These are phyloP conservation scores for Vanderwaltozyma yarrowii DNA, from an alignment of 805 yeast genomes.

Conservation along the genomic window DNA sequence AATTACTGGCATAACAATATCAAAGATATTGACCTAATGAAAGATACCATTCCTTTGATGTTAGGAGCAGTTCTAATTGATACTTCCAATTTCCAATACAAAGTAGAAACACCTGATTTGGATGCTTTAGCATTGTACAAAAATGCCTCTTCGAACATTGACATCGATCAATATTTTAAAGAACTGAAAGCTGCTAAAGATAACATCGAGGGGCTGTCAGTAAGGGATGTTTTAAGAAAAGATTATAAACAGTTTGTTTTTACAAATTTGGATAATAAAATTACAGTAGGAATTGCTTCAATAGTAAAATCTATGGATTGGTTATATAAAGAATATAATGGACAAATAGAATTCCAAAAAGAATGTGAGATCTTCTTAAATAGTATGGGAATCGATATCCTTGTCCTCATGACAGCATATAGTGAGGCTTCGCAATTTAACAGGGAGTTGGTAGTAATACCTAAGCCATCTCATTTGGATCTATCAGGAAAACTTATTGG, in stretches of 20 bases:
- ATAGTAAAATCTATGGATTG: slow-evolving; percentile 53
- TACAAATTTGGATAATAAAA: slow-evolving; percentile 20
- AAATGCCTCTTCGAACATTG: slow-evolving; percentile 11
- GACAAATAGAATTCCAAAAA: slow-evolving; percentile 9
- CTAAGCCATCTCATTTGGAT: slow-evolving; percentile 9
- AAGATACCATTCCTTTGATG: slow-evolving; percentile 37
- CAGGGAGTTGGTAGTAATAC: slow-evolving; percentile 36
- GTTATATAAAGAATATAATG: slow-evolving; percentile 32
- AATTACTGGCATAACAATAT: slow-evolving; percentile 40
- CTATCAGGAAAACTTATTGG: slow-evolving; percentile 6
- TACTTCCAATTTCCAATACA: slow-evolving; percentile 55
- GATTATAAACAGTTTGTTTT: slow-evolving; percentile 71
- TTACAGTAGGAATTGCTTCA: slow-evolving; percentile 65
- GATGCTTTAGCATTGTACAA: slow-evolving; percentile 35
- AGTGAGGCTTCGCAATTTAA: slow-evolving; percentile 25
- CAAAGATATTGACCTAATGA: slow-evolving; percentile 10
- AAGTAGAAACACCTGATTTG: slow-evolving; percentile 52
- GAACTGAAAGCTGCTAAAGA: slow-evolving; percentile 42
- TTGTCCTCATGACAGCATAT: slow-evolving; percentile 42
- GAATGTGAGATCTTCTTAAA: slow-evolving; percentile 17
- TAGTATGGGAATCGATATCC: slow-evolving; percentile 30
- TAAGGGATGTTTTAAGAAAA: slow-evolving; percentile 58
- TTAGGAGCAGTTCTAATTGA: slow-evolving; percentile 68
- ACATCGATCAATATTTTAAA: slow-evolving; percentile 21
- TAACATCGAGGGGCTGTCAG: slow-evolving; percentile 49